Evolutionary conservation across 768 basidiomycete genomes (phyloP).

Genomic region (Agrocybe praecox): DNA sequence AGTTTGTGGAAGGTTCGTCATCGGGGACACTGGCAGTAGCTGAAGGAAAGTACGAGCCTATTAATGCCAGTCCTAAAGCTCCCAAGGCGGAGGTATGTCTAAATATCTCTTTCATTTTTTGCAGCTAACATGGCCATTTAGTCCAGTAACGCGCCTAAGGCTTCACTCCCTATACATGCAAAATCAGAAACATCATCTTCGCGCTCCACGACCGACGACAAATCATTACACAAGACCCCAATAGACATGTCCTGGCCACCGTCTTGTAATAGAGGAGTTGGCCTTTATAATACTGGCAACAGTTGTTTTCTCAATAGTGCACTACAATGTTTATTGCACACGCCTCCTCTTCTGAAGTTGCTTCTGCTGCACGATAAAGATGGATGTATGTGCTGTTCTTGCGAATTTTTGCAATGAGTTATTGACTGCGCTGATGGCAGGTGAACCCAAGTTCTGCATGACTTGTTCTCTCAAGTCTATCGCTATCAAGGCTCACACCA

Average conservation of each 20-base stretch:
- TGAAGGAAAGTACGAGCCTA: constrained; percentile 80
- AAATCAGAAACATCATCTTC: constrained; percentile 26
- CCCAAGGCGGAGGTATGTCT: constrained; percentile 49
- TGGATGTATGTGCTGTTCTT: constrained; percentile 55
- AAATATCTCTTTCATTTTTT: constrained; percentile 4
- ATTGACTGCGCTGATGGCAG: constrained; percentile 25
- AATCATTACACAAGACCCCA: constrained; percentile 51
- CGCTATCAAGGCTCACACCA: constrained; percentile 52
- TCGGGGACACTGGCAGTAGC: constrained; percentile 71
- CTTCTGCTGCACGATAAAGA: constrained; percentile 54
- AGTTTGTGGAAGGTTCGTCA: constrained; percentile 85
- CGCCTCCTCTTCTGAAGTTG: constrained; percentile 78
- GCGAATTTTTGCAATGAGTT: background rate
- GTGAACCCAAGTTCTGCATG: constrained; percentile 75
- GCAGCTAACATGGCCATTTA: constrained; percentile 9
- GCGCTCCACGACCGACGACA: constrained; percentile 26
- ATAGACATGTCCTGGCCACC: constrained; percentile 70
- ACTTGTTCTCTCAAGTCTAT: constrained; percentile 67
- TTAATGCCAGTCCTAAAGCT: constrained; percentile 66
- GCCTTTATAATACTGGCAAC: constrained; percentile 86
- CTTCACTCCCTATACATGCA: constrained; percentile 25
- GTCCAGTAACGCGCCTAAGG: constrained; percentile 20
- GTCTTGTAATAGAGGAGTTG: constrained; percentile 49
- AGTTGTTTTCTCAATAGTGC: constrained; percentile 97
- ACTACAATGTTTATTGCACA: constrained; percentile 91